Evolutionary conservation across 2,329 filamentous ascomycete species (phyloP).

Genomic region (Onygenales sp.): DNA sequence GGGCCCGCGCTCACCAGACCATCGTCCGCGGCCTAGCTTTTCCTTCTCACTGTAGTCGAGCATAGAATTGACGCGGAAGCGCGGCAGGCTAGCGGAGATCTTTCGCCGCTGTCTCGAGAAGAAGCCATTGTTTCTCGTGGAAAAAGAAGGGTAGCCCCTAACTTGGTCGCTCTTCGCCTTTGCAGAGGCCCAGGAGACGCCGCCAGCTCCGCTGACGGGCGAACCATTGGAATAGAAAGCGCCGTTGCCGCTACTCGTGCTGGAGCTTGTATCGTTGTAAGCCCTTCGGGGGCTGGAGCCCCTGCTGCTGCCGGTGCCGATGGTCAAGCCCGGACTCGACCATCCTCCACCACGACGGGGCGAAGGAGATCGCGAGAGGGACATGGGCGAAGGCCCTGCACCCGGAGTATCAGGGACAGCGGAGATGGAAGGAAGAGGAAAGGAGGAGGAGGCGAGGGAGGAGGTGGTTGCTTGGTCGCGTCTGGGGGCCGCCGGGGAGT

Average conservation of each 20-base stretch:
- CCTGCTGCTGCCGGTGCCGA: conserved; percentile 52
- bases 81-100: conserved; percentile 68
- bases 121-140: conserved; percentile 74
- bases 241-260: conserved; percentile 32
- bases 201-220: conserved; percentile 5
- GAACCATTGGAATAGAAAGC: conserved; percentile 12
- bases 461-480: conserved; percentile 16
- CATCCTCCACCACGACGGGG: conserved; percentile 77
- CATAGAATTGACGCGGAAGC: conserved; percentile 47
- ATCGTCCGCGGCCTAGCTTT: conserved; percentile 56
- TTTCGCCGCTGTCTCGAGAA: conserved; percentile 75
- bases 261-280: conserved; percentile 33
- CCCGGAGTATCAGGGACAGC: conserved; percentile 53
- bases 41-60: conserved; percentile 64
- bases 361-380: conserved; percentile 77
- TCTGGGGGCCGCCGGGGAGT: conserved; percentile 25
- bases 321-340: conserved; percentile 71
- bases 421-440: conserved; percentile 33
- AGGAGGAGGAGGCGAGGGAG: conserved; percentile 15
- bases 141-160: conserved; percentile 68
- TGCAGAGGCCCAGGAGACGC: conserved; percentile 71
- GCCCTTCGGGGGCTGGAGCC: conserved; percentile 49
- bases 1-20: conserved; percentile 32
- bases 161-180: conserved; percentile 67
- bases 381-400: conserved; percentile 55